Evolutionary conservation across 164 flowering plant genomes (phyloP).

Genomic region (Malania oleifera): DNA sequence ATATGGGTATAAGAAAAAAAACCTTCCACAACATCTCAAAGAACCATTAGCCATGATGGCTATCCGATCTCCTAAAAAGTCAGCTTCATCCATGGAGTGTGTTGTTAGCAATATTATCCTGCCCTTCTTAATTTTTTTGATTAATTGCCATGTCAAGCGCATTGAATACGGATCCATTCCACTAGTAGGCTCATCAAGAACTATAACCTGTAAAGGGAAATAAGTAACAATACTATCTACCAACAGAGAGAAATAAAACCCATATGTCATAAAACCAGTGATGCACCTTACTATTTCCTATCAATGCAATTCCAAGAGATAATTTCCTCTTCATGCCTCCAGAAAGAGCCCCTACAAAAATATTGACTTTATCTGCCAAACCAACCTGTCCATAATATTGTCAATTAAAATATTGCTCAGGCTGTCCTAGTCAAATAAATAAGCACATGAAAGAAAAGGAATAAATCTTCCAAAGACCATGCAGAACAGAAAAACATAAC

Average conservation of each 20-base stretch:
- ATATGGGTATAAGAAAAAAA: not conserved
- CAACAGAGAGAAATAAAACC: constrained; percentile 8
- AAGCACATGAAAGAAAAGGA: not conserved
- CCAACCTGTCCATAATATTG: constrained; percentile 56
- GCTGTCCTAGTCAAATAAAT: not conserved
- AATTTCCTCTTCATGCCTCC: constrained; percentile 99
- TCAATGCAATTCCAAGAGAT: constrained; percentile 89
- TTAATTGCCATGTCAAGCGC: constrained; percentile 97
- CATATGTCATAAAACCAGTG: not conserved
- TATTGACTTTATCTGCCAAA: constrained; percentile 74
- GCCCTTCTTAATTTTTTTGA: constrained; percentile 83
- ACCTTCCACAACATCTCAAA: constrained; percentile 98
- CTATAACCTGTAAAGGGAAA: constrained; percentile 52
- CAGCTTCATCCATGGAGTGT: constrained; percentile 99
- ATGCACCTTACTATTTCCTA: constrained; percentile 91
- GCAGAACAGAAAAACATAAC: not conserved
- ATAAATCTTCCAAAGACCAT: not conserved
- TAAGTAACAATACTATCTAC: not conserved
- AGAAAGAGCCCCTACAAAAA: constrained; percentile 73
- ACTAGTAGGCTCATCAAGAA: constrained; percentile 99
- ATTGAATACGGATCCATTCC: constrained; percentile 99
- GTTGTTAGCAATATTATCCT: constrained; percentile 89
- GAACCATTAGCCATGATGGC: constrained; percentile 99
- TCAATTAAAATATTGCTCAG: not conserved
- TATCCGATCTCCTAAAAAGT: constrained; percentile 92